A percentile compares a stretch with the other conserved stretches of the same genome.
These are phyloP conservation scores for Cicer bijugum DNA, from an alignment of 306 rosid genomes.

Conservation along the genomic window DNA sequence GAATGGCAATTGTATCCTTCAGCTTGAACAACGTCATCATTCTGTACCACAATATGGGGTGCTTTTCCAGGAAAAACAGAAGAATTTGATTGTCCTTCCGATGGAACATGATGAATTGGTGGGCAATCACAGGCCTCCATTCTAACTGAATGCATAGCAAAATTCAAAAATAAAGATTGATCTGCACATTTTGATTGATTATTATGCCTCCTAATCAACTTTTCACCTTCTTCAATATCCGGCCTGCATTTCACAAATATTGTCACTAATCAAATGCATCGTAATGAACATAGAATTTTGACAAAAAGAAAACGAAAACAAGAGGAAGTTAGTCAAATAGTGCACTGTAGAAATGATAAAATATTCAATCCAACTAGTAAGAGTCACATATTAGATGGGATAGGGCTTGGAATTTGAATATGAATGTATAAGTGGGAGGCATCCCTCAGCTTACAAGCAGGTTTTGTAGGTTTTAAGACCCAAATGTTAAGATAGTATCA, in stretches of 20 bases:
- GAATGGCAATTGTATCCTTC: constrained; percentile 61
- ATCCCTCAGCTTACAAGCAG: no score
- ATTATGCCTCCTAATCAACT: constrained; percentile 78
- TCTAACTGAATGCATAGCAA: constrained; percentile 98
- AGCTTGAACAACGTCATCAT: constrained; percentile 57
- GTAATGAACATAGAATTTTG: constrained; percentile 10
- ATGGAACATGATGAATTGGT: constrained; percentile 66
- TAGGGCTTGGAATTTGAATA: no score
- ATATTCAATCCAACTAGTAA: constrained; percentile 12
- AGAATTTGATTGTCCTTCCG: constrained; percentile 64
- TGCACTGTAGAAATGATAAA: constrained; percentile 36
- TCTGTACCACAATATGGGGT: constrained; percentile 62
- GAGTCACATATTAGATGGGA: no score
- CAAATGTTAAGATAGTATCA: no score
- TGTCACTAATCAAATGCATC: constrained; percentile 29
- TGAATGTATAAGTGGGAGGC: no score
- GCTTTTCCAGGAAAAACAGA: constrained; percentile 78
- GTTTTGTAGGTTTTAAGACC: no score
- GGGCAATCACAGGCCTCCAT: constrained; percentile 99
- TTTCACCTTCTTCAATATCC: constrained; percentile 93
- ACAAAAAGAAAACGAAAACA: background rate
- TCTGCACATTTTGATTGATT: constrained; percentile 86
- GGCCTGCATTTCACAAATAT: constrained; percentile 64
- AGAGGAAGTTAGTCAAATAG: constrained; percentile 9
- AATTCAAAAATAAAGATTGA: constrained; percentile 84